These are phyloP conservation scores for Chlorella sp. DNA, from an alignment of 139 green algal species.

Conservation along the genomic window DNA sequence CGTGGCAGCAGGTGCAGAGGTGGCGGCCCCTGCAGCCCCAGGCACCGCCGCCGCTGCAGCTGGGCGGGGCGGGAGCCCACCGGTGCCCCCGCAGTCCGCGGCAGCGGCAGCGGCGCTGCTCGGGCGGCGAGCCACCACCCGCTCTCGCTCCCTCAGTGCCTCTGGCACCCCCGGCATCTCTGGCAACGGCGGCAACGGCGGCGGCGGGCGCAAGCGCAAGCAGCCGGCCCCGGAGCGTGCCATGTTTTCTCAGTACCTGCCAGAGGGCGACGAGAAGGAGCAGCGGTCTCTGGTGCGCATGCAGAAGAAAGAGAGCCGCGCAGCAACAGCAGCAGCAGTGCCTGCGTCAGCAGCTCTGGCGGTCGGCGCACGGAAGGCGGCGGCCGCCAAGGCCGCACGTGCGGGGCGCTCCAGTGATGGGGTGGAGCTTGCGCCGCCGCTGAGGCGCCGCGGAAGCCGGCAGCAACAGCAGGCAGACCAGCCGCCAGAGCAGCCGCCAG, in stretches of 20 bases:
- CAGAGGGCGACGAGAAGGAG: not conserved
- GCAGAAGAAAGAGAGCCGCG: not conserved
- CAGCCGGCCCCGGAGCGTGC: not conserved
- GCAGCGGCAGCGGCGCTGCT: not conserved
- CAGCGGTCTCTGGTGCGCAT: not conserved
- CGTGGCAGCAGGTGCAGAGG: not conserved
- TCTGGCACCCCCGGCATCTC: not conserved
- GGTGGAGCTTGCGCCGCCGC: slow-evolving; percentile 8
- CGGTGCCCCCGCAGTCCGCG: not conserved
- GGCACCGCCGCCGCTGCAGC: not conserved
- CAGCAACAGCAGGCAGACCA: not conserved
- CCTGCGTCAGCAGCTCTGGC: not conserved
- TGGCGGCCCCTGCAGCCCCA: not conserved
- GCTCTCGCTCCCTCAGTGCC: not conserved
- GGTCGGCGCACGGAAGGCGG: not conserved
- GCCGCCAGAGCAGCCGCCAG: not conserved
- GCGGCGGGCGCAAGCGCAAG: slow-evolving; percentile 7
- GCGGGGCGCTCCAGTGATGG: not conserved
- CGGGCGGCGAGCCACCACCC: not conserved
- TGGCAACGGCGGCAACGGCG: not conserved
- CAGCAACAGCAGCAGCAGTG: not conserved
- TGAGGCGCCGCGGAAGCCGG: not conserved
- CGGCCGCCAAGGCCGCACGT: not conserved
- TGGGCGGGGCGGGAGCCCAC: not conserved
- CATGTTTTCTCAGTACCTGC: slow-evolving; percentile 8